Conservation (phyloP, 768 basidiomycete species). For the Tremella yokohamensis region DNA sequence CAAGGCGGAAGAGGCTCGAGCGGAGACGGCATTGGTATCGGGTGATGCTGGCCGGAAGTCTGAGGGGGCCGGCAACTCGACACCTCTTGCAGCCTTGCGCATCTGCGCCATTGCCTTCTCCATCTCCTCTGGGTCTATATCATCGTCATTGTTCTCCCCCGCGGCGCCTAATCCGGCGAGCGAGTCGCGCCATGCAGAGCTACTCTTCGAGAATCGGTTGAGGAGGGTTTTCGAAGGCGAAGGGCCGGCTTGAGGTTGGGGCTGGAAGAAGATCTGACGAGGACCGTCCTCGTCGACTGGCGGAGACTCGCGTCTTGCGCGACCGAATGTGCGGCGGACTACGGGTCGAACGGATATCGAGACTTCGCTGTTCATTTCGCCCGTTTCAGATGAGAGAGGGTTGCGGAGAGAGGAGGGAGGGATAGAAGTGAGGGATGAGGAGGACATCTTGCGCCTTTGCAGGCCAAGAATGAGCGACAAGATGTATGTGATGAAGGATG, state of each 20-base stretch:
- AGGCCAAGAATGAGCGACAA: too few species aligned
- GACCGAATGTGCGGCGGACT: constrained; percentile 1
- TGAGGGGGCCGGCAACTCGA: not conserved
- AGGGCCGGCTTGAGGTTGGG: too few species aligned
- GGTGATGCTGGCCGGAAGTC: not conserved
- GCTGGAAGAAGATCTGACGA: not conserved
- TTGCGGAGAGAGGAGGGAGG: constrained; percentile 2
- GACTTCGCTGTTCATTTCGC: not conserved
- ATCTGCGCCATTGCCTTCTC: constrained; percentile 1
- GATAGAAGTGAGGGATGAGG: not conserved
- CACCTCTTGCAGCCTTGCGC: constrained; percentile 3
- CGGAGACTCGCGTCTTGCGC: not conserved
- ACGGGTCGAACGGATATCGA: not conserved
- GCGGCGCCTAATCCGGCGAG: not conserved
- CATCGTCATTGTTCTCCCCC: constrained; percentile 4
- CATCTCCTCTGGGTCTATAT: constrained; percentile 3
- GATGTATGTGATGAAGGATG: too few species aligned
- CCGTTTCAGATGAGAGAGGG: not conserved
- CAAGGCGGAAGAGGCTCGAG: not conserved
- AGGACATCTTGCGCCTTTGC: not conserved
- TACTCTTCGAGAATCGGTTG: not conserved
- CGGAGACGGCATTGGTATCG: not conserved
- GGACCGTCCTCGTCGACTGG: not conserved
- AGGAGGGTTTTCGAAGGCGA: constrained; percentile 1
- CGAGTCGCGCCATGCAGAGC: constrained; percentile 2